Evolutionary conservation across 1,284 basidiomycete genomes (phyloP).

Genomic region (Cryptococcus jaspeensis): DNA sequence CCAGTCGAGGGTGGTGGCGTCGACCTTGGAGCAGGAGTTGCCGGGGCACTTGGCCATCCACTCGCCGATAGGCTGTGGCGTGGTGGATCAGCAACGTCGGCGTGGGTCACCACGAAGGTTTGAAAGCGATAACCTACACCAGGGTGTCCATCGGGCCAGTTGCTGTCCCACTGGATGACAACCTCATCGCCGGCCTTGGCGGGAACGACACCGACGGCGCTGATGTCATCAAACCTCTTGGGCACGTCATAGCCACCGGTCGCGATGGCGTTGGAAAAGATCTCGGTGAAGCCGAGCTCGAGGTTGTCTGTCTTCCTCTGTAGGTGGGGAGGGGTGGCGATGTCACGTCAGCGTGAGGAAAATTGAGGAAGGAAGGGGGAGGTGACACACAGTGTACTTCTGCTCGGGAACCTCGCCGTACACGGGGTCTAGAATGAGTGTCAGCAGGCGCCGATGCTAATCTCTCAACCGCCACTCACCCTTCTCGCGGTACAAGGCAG

Average conservation of each 20-base stretch:
- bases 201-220: neutral
- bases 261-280: neutral
- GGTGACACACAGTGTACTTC: neutral
- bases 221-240: neutral
- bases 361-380: neutral
- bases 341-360: too few species aligned
- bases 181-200: conserved; percentile 5
- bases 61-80: neutral
- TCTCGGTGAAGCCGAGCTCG: conserved; percentile 1
- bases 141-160: conserved; percentile 3
- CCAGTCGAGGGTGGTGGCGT: conserved; percentile 1
- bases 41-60: conserved; percentile 1
- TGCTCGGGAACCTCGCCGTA: neutral
- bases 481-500: neutral
- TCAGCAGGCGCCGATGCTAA: too few species aligned
- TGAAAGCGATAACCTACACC: neutral
- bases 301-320: conserved; percentile 1
- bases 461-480: neutral
- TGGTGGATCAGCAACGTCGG: neutral
- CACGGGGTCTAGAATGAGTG: neutral
- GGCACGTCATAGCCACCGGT: conserved; percentile 1
- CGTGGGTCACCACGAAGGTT: neutral
- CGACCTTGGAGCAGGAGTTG: neutral
- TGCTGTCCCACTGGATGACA: neutral
- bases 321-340: too few species aligned